Evolutionary conservation across 192 early-diverging fungal species (phyloP).

Genomic region (Diversispora epigaea): DNA sequence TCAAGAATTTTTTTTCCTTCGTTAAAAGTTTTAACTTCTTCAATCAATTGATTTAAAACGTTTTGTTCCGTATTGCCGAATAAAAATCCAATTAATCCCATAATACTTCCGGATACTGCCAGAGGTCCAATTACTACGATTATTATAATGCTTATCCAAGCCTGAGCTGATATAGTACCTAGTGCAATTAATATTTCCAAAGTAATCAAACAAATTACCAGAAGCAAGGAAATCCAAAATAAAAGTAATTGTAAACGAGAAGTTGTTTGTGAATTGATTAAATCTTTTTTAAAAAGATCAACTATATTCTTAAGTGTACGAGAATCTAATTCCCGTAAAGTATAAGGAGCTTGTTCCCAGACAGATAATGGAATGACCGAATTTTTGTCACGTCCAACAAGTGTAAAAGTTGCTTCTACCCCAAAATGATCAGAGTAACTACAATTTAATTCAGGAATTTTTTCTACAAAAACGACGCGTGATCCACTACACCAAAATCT

Average conservation of each 20-base stretch:
- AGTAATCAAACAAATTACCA: conserved; percentile 5
- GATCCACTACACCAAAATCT: conserved; percentile 41
- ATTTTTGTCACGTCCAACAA: conserved; percentile 32
- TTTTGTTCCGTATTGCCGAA: conserved; percentile 25
- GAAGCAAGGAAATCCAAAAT: conserved; percentile 5
- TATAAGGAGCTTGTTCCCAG: conserved; percentile 17
- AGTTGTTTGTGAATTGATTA: background rate
- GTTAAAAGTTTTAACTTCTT: conserved; percentile 20
- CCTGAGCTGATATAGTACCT: background rate
- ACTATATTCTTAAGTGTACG: conserved; percentile 6
- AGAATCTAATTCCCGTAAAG: conserved; percentile 16
- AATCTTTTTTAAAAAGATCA: conserved; percentile 6
- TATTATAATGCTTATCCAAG: conserved; percentile 23
- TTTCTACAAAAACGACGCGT: conserved; percentile 35
- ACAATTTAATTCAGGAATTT: conserved; percentile 33
- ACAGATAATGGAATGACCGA: conserved; percentile 29
- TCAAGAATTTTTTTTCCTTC: conserved; percentile 30
- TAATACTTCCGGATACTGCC: conserved; percentile 3
- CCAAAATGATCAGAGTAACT: conserved; percentile 56
- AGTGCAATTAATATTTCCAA: background rate
- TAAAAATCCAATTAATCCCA: conserved; percentile 25
- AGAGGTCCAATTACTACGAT: background rate
- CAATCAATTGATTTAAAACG: background rate
- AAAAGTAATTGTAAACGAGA: conserved; percentile 1
- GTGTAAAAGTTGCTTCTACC: conserved; percentile 46